Percentiles rank a stretch among this genome's conserved stretches.
Evolutionary conservation across 306 rosid genomes (phyloP).

Genomic region (Cicer pinnatifidum): DNA sequence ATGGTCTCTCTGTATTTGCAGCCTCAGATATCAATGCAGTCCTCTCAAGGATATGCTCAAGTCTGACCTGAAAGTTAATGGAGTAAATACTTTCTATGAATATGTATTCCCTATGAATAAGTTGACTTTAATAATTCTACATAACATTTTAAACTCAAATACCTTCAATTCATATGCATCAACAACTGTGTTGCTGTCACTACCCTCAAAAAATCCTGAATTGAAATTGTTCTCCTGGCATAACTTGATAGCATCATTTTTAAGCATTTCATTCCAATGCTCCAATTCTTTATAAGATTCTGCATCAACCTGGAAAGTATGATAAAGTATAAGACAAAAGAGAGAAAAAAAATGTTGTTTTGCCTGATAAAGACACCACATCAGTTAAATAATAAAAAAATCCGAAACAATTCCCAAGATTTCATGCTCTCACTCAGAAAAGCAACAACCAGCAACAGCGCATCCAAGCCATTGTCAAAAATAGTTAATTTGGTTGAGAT

Average conservation of each 20-base stretch:
- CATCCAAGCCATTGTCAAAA: conserved; percentile 14
- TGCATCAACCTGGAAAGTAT: conserved; percentile 66
- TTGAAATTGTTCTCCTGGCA: conserved; percentile 88
- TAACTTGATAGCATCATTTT: conserved; percentile 81
- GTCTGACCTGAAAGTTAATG: conserved; percentile 72
- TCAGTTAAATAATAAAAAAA: conserved; percentile 11
- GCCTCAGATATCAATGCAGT: conserved; percentile 84
- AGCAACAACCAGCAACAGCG: conserved; percentile 3
- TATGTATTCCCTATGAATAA: conserved; percentile 16
- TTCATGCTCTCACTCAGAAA: neutral
- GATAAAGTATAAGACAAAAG: conserved; percentile 29
- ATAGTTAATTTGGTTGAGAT: conserved; percentile 13
- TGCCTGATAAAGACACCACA: conserved; percentile 5
- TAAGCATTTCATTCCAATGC: conserved; percentile 93
- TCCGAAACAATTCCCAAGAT: neutral
- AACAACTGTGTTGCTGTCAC: conserved; percentile 70
- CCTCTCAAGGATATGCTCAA: conserved; percentile 95
- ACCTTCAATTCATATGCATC: conserved; percentile 98
- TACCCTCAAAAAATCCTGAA: conserved; percentile 90
- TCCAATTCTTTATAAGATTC: conserved; percentile 90
- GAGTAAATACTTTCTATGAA: conserved; percentile 28
- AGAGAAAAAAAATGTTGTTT: neutral
- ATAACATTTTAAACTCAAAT: conserved; percentile 21
- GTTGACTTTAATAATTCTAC: neutral
- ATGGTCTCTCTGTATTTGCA: conserved; percentile 88